A percentile compares a stretch with the other conserved stretches of the same genome.
Conservation (phyloP, 805 yeast genomes). For the Ogataea pilisensis region DNA sequence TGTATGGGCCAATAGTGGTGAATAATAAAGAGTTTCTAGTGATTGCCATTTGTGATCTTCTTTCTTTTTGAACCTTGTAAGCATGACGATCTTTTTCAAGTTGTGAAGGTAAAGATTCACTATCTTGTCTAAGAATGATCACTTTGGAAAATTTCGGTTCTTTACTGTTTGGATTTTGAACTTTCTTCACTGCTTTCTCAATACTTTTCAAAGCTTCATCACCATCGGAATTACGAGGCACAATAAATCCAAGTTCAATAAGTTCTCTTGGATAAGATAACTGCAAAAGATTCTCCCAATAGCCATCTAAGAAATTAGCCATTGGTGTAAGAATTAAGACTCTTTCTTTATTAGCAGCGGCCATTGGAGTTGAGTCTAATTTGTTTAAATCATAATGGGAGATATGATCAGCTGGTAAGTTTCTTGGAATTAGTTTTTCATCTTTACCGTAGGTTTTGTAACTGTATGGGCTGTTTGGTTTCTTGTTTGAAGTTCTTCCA, state of each 20-base stretch:
- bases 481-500: conserved; percentile 27
- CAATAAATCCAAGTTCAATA: conserved; percentile 85
- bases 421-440: conserved; percentile 55
- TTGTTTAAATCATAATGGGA: conserved; percentile 82
- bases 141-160: conserved; percentile 73
- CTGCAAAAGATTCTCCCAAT: conserved; percentile 79
- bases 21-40: conserved; percentile 90
- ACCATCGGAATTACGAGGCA: conserved; percentile 81
- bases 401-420: conserved; percentile 67
- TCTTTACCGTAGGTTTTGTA: conserved; percentile 41
- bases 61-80: conserved; percentile 74
- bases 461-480: conserved; percentile 28
- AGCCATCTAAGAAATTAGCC: conserved; percentile 77
- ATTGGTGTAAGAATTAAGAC: conserved; percentile 87
- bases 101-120: conserved; percentile 70
- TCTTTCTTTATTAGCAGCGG: conserved; percentile 73
- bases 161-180: conserved; percentile 53
- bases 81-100: conserved; percentile 90
- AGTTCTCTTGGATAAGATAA: conserved; percentile 80
- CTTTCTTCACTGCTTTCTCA: conserved; percentile 69
- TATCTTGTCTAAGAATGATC: conserved; percentile 87
- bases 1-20: conserved; percentile 83
- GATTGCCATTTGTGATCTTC: conserved; percentile 87
- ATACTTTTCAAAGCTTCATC: conserved; percentile 69
- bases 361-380: conserved; percentile 65